A percentile compares a stretch with the other conserved stretches of the same genome.
These are phyloP conservation scores for Triangularia verruculosa DNA, from an alignment of 2,329 filamentous ascomycete genomes.

Conservation along the genomic window DNA sequence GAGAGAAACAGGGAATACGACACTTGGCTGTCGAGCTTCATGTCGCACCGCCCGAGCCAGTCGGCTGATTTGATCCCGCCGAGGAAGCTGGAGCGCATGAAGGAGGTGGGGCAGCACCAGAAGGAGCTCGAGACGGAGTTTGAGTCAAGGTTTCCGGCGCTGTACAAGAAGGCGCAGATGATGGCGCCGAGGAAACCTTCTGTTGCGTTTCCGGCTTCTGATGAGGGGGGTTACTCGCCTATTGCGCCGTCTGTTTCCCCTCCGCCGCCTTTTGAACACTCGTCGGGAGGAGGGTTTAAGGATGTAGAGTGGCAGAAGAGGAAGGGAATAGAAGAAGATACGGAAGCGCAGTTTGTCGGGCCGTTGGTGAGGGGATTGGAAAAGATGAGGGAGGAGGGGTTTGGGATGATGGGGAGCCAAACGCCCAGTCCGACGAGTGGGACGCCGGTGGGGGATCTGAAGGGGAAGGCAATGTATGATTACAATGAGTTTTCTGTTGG, in stretches of 20 bases:
- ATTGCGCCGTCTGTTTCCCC: slow-evolving; percentile 17
- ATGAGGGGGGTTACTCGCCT: not conserved
- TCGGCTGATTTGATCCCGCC: slow-evolving; percentile 38
- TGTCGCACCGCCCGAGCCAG: slow-evolving; percentile 41
- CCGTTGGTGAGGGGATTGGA: slow-evolving; percentile 34
- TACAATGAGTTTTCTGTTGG: not conserved
- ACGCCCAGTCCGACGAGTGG: not conserved
- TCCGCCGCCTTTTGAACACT: slow-evolving; percentile 23
- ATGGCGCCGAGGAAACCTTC: slow-evolving; percentile 27
- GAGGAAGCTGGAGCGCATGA: slow-evolving; percentile 40
- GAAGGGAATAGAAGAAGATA: slow-evolving; percentile 20
- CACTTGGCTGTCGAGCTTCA: slow-evolving; percentile 44
- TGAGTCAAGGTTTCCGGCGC: slow-evolving; percentile 41
- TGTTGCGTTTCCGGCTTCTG: not conserved
- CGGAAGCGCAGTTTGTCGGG: slow-evolving; percentile 30
- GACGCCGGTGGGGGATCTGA: not conserved
- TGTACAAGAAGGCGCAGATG: slow-evolving; percentile 45
- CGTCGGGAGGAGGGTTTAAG: slow-evolving; percentile 4
- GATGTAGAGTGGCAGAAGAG: slow-evolving; percentile 16
- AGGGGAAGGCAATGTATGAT: not conserved
- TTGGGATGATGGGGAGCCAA: not conserved
- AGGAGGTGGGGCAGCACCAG: slow-evolving; percentile 45
- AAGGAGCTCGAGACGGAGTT: slow-evolving; percentile 50
- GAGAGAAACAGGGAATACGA: slow-evolving; percentile 39
- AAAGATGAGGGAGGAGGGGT: slow-evolving; percentile 33